These are phyloP conservation scores for Tolypocladium endophyticum DNA, from an alignment of 2,329 filamentous ascomycete species.

Conservation along the genomic window DNA sequence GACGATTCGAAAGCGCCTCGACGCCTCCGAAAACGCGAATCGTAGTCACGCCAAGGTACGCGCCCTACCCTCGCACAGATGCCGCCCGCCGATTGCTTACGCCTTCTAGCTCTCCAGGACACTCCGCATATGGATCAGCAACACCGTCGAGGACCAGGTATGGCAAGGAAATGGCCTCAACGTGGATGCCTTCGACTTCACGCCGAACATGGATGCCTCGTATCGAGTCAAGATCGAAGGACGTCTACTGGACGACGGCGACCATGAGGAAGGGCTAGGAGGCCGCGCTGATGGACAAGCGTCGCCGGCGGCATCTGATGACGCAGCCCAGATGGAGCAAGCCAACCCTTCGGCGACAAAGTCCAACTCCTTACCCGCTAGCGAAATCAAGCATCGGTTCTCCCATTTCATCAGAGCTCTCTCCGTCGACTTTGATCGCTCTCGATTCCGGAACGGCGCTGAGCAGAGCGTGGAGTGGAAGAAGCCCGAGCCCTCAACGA, in stretches of 20 bases:
- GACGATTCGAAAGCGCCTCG: slow-evolving; percentile 87
- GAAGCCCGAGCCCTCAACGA: slow-evolving; percentile 54
- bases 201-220: slow-evolving; percentile 62
- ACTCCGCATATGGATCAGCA: slow-evolving; percentile 87
- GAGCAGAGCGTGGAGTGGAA: slow-evolving; percentile 72
- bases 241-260: slow-evolving; percentile 59
- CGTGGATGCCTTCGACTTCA: slow-evolving; percentile 72
- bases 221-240: slow-evolving; percentile 92
- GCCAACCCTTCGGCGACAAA: slow-evolving; percentile 18
- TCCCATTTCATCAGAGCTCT: slow-evolving; percentile 79
- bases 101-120: slow-evolving; percentile 59
- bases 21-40: slow-evolving; percentile 39
- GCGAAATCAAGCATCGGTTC: slow-evolving; percentile 41
- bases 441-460: slow-evolving; percentile 41
- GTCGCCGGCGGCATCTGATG: slow-evolving; percentile 31
- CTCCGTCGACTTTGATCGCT: slow-evolving; percentile 61
- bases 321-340: slow-evolving; percentile 16
- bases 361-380: slow-evolving; percentile 22
- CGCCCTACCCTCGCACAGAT: neutral
- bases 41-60: slow-evolving; percentile 57
- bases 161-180: slow-evolving; percentile 70
- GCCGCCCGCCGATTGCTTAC: slow-evolving; percentile 6
- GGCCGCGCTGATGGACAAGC: slow-evolving; percentile 1
- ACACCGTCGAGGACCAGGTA: slow-evolving; percentile 86
- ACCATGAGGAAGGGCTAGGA: slow-evolving; percentile 39